A percentile compares a stretch with the other conserved stretches of the same genome.
Conservation (phyloP, 2,329 filamentous ascomycete species). For the Thelonectria olida region DNA sequence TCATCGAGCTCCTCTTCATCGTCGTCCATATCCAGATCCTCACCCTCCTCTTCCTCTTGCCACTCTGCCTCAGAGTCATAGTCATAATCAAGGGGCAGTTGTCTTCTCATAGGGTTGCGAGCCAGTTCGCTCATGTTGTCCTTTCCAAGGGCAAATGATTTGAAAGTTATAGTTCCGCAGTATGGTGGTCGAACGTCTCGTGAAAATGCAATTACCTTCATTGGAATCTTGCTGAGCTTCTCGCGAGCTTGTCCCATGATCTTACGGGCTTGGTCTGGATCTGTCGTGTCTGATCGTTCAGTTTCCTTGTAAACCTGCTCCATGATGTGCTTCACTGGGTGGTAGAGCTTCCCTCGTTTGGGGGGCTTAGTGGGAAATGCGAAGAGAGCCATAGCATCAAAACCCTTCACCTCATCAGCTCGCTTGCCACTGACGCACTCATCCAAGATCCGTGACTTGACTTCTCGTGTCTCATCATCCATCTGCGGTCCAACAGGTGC, state of each 20-base stretch:
- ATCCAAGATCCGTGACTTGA: slow-evolving; percentile 62
- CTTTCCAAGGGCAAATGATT: slow-evolving; percentile 55
- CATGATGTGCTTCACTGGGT: slow-evolving; percentile 70
- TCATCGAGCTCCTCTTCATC: slow-evolving; percentile 76
- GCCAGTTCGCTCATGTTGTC: slow-evolving; percentile 61
- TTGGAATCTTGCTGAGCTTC: slow-evolving; percentile 62
- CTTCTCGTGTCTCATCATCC: slow-evolving; percentile 64
- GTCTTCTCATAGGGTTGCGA: slow-evolving; percentile 61
- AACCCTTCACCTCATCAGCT: slow-evolving; percentile 51
- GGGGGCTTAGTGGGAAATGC: slow-evolving; percentile 50
- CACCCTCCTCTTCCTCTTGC: slow-evolving; percentile 80
- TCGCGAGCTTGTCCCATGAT: slow-evolving; percentile 46
- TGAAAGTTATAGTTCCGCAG: slow-evolving; percentile 75
- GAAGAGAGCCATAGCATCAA: slow-evolving; percentile 58
- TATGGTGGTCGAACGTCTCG: slow-evolving; percentile 77
- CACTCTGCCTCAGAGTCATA: slow-evolving; percentile 90
- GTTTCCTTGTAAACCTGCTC: slow-evolving; percentile 60
- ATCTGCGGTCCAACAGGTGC: slow-evolving; percentile 68
- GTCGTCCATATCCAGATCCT: slow-evolving; percentile 74
- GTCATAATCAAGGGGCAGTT: slow-evolving; percentile 78
- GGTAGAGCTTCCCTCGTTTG: slow-evolving; percentile 57
- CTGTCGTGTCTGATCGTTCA: slow-evolving; percentile 48
- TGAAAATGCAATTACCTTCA: slow-evolving; percentile 70
- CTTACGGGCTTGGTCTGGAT: slow-evolving; percentile 48
- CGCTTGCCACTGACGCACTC: slow-evolving; percentile 59